These are phyloP conservation scores for Xylariaceae sp. DNA, from an alignment of 2,329 filamentous ascomycete genomes.

Conservation along the genomic window DNA sequence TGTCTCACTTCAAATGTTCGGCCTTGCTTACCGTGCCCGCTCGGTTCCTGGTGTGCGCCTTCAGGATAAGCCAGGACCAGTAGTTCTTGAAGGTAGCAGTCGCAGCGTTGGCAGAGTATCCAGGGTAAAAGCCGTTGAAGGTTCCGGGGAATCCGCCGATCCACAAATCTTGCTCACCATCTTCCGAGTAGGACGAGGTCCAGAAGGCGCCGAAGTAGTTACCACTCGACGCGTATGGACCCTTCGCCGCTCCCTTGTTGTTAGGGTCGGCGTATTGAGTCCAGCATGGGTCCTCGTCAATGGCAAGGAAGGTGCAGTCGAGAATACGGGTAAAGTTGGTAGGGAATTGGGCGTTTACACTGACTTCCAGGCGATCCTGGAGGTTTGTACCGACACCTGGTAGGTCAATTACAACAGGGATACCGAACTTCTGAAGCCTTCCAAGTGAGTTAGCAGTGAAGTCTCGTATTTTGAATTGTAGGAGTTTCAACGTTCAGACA, in stretches of 20 bases:
- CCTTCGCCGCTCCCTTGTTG: constrained; percentile 29
- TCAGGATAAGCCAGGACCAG: constrained; percentile 54
- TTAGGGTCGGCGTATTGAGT: constrained; percentile 28
- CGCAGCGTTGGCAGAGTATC: constrained; percentile 41
- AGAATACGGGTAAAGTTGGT: constrained; percentile 27
- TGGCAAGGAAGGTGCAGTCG: constrained; percentile 26
- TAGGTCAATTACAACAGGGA: constrained; percentile 53
- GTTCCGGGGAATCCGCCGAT: constrained; percentile 46
- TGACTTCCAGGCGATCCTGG: constrained; percentile 56
- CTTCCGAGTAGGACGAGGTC: constrained; percentile 30
- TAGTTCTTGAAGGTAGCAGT: constrained; percentile 47
- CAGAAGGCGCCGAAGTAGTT: constrained; percentile 40
- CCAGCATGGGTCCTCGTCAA: constrained; percentile 43
- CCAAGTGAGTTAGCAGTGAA: neutral
- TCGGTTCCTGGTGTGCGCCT: constrained; percentile 62
- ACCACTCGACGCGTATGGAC: constrained; percentile 43
- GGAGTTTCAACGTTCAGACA: neutral
- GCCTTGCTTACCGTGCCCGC: constrained; percentile 59
- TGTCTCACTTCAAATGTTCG: neutral
- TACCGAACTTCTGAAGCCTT: constrained; percentile 48
- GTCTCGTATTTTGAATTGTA: neutral
- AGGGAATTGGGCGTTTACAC: constrained; percentile 43
- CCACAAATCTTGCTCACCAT: constrained; percentile 43
- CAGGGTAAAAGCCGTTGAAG: constrained; percentile 48
- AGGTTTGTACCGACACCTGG: constrained; percentile 62